A percentile compares a stretch with the other conserved stretches of the same genome.
These are phyloP conservation scores for Lactuca sativa DNA, from an alignment of 129 eudicot genomes.

Conservation along the genomic window DNA sequence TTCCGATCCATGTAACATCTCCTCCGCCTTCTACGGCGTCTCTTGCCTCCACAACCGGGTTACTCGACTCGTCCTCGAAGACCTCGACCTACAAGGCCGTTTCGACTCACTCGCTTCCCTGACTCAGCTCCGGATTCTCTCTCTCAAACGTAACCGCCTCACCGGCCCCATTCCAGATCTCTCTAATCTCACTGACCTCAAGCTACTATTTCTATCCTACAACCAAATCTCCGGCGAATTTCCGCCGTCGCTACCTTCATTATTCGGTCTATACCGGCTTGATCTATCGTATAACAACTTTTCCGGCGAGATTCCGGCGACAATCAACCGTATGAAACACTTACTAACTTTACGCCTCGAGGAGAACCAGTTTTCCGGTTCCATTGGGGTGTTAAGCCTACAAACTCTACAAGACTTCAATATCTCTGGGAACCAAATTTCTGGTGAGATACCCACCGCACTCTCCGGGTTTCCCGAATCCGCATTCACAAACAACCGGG, in stretches of 20 bases:
- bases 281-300: constrained; percentile 72
- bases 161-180: constrained; percentile 70
- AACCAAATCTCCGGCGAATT: constrained; percentile 61
- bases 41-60: constrained; percentile 71
- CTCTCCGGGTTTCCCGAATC: constrained; percentile 61
- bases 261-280: constrained; percentile 43
- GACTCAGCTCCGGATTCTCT: constrained; percentile 67
- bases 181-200: constrained; percentile 48
- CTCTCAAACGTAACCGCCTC: constrained; percentile 58
- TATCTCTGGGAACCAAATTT: constrained; percentile 47
- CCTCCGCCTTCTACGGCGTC: constrained; percentile 50
- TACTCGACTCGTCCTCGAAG: constrained; percentile 69
- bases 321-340: constrained; percentile 45
- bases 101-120: constrained; percentile 48
- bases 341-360: constrained; percentile 62
- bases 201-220: constrained; percentile 55
- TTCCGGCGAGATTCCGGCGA: constrained; percentile 55
- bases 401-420: constrained; percentile 59
- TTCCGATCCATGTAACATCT: constrained; percentile 48
- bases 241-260: constrained; percentile 43
- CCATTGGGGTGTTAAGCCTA: constrained; percentile 32
- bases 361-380: constrained; percentile 52
- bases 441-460: constrained; percentile 57
- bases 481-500: constrained; percentile 47
- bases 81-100: constrained; percentile 47